Percentiles rank a stretch among this genome's conserved stretches.
Conservation (phyloP, 2,329 filamentous ascomycete species). For the Aplosporella prunicola region DNA sequence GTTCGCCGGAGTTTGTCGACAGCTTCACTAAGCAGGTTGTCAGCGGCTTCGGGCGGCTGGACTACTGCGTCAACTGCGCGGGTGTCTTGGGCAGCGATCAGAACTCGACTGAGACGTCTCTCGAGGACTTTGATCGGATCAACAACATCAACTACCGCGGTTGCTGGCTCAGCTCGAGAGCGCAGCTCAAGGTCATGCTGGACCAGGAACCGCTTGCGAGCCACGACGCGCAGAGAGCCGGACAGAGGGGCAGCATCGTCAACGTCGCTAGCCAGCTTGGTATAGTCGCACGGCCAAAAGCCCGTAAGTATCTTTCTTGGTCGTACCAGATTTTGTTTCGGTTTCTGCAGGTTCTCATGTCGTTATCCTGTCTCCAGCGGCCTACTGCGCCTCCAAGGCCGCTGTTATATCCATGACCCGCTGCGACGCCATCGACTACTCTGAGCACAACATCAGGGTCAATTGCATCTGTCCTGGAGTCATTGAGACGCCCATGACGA, state of each 20-base stretch:
- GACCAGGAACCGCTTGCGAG: slow-evolving; percentile 42
- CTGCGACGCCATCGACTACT: slow-evolving; percentile 49
- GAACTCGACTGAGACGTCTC: slow-evolving; percentile 38
- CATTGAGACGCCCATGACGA: slow-evolving; percentile 33
- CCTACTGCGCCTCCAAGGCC: slow-evolving; percentile 50
- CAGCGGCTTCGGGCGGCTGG: slow-evolving; percentile 37
- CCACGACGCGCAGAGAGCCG: slow-evolving; percentile 35
- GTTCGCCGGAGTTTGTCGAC: slow-evolving; percentile 38
- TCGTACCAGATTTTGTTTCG: not conserved
- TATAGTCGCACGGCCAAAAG: slow-evolving; percentile 22
- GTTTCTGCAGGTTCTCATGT: slow-evolving; percentile 1
- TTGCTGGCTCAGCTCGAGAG: slow-evolving; percentile 47
- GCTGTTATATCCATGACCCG: slow-evolving; percentile 50
- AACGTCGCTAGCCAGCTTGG: slow-evolving; percentile 47
- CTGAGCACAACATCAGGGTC: slow-evolving; percentile 41
- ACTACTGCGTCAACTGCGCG: slow-evolving; percentile 49
- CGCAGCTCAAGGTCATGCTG: slow-evolving; percentile 43
- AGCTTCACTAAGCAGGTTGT: slow-evolving; percentile 27
- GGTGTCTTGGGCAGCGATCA: slow-evolving; percentile 39
- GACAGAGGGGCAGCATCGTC: slow-evolving; percentile 38
- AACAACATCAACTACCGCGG: slow-evolving; percentile 50
- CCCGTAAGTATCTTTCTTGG: slow-evolving; percentile 23
- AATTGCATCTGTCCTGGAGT: slow-evolving; percentile 51
- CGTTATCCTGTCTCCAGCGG: slow-evolving; percentile 30
- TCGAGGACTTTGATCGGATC: slow-evolving; percentile 43